Conservation (phyloP, 768 basidiomycete genomes). For the Lanmaoa pseudosensibilis region DNA sequence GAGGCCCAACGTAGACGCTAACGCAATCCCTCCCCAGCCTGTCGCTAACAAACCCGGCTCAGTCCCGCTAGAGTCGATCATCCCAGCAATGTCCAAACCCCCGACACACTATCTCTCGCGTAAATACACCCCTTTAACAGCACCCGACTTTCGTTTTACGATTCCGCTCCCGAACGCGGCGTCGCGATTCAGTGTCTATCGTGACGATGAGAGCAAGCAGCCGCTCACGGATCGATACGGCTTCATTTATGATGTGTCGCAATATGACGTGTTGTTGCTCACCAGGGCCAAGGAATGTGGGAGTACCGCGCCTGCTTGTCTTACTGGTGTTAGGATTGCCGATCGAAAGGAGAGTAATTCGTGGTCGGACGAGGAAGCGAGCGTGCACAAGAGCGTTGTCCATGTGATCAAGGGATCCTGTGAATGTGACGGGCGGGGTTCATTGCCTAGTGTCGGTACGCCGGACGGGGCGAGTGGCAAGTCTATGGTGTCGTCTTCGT, state of each 20-base stretch:
- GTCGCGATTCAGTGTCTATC: constrained; percentile 51
- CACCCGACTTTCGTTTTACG: constrained; percentile 72
- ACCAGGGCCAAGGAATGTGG: constrained; percentile 69
- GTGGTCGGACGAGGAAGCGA: constrained; percentile 69
- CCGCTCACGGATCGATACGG: constrained; percentile 85
- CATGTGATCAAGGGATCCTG: constrained; percentile 44
- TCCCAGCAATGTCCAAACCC: constrained; percentile 75
- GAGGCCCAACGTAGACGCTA: constrained; percentile 14
- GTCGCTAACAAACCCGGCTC: constrained; percentile 36
- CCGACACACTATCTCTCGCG: constrained; percentile 82
- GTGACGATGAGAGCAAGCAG: constrained; percentile 51
- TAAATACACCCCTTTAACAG: constrained; percentile 69
- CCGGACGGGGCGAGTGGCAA: constrained; percentile 12
- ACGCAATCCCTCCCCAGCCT: constrained; percentile 18
- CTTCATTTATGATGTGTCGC: constrained; percentile 84
- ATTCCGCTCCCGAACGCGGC: constrained; percentile 60
- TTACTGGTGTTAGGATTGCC: constrained; percentile 86
- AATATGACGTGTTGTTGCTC: constrained; percentile 78
- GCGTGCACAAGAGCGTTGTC: constrained; percentile 31
- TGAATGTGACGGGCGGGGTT: constrained; percentile 38
- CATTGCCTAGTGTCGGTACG: background rate
- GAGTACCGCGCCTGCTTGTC: constrained; percentile 77
- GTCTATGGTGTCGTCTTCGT: constrained; percentile 12
- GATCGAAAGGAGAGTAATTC: constrained; percentile 78
- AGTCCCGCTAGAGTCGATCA: constrained; percentile 80